Percentiles rank a stretch among this genome's conserved stretches.
These are phyloP conservation scores for Epichloe scottii DNA, from an alignment of 2,329 filamentous ascomycete species.

Conservation along the genomic window DNA sequence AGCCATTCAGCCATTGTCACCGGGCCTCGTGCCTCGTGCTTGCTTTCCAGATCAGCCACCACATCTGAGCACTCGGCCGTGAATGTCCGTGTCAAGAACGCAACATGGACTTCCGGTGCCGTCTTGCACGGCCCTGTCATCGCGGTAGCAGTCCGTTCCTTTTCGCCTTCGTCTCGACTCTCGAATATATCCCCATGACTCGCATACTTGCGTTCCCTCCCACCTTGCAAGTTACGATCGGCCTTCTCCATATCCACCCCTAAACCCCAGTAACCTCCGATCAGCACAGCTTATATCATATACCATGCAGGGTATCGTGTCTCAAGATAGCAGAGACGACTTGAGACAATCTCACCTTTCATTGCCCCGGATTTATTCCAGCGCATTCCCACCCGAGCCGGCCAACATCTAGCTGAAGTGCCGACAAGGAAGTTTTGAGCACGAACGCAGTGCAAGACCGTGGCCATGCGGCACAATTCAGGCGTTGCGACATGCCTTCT, in stretches of 20 bases:
- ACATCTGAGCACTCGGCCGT: not conserved
- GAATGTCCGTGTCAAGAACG: not conserved
- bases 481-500: constrained; percentile 4
- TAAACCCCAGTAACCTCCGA: no score
- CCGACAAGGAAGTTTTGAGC: not conserved
- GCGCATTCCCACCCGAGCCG: no score
- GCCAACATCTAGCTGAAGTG: no score
- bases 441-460: not conserved
- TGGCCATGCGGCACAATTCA: not conserved
- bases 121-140: not conserved
- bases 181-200: not conserved
- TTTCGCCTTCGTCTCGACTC: not conserved
- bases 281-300: not conserved
- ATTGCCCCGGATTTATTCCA: not conserved
- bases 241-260: not conserved
- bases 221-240: not conserved
- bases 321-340: not conserved
- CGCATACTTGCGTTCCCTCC: no score
- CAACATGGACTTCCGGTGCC: no score
- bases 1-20: not conserved
- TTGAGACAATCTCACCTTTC: not conserved
- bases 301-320: not conserved
- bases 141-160: no score
- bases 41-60: not conserved
- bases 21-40: not conserved